Conservation (phyloP, 176 grass and related monocot genomes). For the Urochloa ruziziensis region DNA sequence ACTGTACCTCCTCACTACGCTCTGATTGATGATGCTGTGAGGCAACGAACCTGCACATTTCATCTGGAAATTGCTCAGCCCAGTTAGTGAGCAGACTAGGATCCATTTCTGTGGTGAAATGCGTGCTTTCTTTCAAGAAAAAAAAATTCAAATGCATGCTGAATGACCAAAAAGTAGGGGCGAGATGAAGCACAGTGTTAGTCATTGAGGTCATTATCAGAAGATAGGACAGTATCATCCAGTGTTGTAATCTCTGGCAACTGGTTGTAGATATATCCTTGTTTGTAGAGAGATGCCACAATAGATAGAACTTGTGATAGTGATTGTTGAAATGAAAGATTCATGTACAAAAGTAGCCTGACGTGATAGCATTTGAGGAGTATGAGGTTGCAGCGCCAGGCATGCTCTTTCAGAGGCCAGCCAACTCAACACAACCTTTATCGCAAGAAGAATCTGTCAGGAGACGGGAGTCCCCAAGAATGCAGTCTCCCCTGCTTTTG, state of each 20-base stretch:
- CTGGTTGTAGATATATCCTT: slow-evolving; percentile 14
- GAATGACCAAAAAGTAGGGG: not conserved
- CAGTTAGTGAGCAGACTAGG: not conserved
- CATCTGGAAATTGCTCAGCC: not conserved
- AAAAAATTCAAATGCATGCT: not conserved
- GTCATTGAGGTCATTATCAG: not conserved
- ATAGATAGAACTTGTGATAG: not conserved
- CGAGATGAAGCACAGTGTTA: not conserved
- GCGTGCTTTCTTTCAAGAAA: not conserved
- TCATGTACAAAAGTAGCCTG: not conserved
- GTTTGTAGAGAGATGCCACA: not conserved
- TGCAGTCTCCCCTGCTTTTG: not conserved
- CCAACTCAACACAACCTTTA: not conserved
- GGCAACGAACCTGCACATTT: not conserved
- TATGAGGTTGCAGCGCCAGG: not conserved
- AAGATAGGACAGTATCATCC: slow-evolving; percentile 8
- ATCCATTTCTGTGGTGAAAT: not conserved
- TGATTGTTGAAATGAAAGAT: not conserved
- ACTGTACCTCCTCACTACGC: not conserved
- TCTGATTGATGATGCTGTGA: not conserved
- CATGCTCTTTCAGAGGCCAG: not conserved
- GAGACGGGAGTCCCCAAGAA: not conserved
- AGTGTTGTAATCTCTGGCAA: slow-evolving; percentile 5
- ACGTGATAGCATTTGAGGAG: not conserved
- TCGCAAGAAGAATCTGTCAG: not conserved